These are phyloP conservation scores for Fomitopsis pinicola DNA, from an alignment of 1,284 basidiomycete species.

Conservation along the genomic window DNA sequence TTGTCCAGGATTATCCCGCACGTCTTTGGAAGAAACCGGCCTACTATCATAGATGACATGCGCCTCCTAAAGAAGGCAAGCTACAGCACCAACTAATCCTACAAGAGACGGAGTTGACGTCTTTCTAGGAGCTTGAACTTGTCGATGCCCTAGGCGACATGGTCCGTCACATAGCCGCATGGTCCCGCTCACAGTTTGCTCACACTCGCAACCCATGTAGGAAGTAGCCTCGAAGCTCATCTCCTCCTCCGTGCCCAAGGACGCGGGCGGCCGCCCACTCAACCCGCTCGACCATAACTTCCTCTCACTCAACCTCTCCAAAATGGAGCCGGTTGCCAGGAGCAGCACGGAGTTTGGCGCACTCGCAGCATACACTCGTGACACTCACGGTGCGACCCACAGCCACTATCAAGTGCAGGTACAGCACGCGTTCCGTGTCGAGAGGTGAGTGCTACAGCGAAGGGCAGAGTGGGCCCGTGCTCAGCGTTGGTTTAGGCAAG, in stretches of 20 bases:
- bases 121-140: conserved; percentile 51
- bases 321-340: conserved; percentile 46
- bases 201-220: conserved; percentile 23
- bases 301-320: conserved; percentile 46
- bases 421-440: conserved; percentile 50
- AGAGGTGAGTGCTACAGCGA: conserved; percentile 34
- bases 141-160: conserved; percentile 66
- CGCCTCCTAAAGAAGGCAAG: conserved; percentile 40
- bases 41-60: conserved; percentile 39
- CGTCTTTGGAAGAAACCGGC: conserved; percentile 50
- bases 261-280: conserved; percentile 40
- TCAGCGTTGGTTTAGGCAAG: conserved; percentile 28
- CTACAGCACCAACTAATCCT: not conserved
- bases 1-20: conserved; percentile 54
- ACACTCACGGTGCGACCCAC: conserved; percentile 58
- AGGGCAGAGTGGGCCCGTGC: not conserved
- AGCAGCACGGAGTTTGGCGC: conserved; percentile 44
- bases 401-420: conserved; percentile 39
- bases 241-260: conserved; percentile 32
- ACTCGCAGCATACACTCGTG: conserved; percentile 46
- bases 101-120: not conserved
- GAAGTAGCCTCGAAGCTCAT: conserved; percentile 61
- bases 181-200: not conserved
- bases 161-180: conserved; percentile 26
- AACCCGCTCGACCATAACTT: conserved; percentile 60